Evolutionary conservation across 192 early-diverging fungal genomes (phyloP).

Genomic region (Rhizophagus sp.): DNA sequence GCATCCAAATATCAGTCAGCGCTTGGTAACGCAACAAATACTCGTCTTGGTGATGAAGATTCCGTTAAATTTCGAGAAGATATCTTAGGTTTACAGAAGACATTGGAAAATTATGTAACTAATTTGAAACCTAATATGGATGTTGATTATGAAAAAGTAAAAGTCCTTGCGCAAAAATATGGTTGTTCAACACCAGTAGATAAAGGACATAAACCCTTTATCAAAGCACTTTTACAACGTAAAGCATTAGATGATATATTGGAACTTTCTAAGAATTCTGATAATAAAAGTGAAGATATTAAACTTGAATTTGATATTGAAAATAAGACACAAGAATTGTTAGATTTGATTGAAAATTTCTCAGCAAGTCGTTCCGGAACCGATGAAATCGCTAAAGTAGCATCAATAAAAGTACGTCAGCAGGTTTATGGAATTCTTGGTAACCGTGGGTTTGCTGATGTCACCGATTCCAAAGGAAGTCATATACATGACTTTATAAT

Average conservation of each 20-base stretch:
- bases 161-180: not conserved
- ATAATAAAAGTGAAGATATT: not conserved
- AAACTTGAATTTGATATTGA: not conserved
- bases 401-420: not conserved
- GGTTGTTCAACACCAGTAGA: not conserved
- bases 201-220: not conserved
- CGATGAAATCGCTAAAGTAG: not conserved
- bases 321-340: not conserved
- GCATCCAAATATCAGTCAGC: conserved; percentile 6
- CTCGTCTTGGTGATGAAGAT: not conserved
- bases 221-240: not conserved
- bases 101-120: not conserved
- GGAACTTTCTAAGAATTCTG: not conserved
- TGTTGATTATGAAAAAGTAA: too few species aligned
- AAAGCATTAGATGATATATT: not conserved
- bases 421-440: conserved; percentile 16
- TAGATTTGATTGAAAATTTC: not conserved
- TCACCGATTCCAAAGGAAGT: not conserved
- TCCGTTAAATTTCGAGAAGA: not conserved
- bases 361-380: not conserved
- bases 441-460: not conserved
- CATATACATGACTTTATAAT: not conserved
- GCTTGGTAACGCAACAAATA: not conserved
- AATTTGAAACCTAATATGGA: not conserved
- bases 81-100: not conserved